Percentiles rank a stretch among this genome's conserved stretches.
These are phyloP conservation scores for Fusarium algeriense DNA, from an alignment of 2,329 filamentous ascomycete genomes.

Conservation along the genomic window DNA sequence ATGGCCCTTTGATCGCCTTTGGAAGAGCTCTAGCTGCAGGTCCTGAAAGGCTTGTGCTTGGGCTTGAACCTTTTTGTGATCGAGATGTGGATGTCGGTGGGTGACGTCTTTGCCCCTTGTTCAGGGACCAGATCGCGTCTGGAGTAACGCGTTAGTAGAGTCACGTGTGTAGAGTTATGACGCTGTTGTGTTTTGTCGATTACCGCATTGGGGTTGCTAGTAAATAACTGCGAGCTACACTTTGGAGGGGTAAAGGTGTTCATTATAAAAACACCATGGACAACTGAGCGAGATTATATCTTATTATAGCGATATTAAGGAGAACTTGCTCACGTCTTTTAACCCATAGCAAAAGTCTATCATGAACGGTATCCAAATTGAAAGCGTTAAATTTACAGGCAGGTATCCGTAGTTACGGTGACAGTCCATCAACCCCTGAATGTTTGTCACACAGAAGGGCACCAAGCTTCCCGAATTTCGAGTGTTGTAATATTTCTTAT, in stretches of 20 bases:
- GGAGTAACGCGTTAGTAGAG: conserved; percentile 23
- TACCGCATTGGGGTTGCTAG: conserved; percentile 17
- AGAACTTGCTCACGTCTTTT: not conserved
- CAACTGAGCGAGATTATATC: not conserved
- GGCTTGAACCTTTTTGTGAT: conserved; percentile 24
- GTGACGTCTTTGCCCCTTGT: conserved; percentile 40
- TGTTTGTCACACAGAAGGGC: not conserved
- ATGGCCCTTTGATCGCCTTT: conserved; percentile 34
- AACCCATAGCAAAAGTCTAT: not conserved
- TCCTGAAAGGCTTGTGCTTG: conserved; percentile 9
- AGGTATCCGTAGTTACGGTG: conserved; percentile 8
- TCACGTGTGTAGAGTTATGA: conserved; percentile 34
- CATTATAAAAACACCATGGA: not conserved
- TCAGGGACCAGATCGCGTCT: conserved; percentile 32
- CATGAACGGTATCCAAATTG: not conserved
- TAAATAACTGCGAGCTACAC: not conserved
- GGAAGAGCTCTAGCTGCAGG: conserved; percentile 27
- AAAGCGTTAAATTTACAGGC: not conserved
- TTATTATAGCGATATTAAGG: conserved; percentile 9
- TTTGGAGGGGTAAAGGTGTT: not conserved
- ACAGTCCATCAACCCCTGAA: not conserved
- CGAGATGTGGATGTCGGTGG: conserved; percentile 19
- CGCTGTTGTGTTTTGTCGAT: conserved; percentile 21
- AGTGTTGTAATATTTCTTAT: not conserved
- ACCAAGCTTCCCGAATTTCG: not conserved